A percentile compares a stretch with the other conserved stretches of the same genome.
phyloP scores from a whole-genome alignment of 1,284 basidiomycete genomes.

The Austropuccinia psidii region DNA sequence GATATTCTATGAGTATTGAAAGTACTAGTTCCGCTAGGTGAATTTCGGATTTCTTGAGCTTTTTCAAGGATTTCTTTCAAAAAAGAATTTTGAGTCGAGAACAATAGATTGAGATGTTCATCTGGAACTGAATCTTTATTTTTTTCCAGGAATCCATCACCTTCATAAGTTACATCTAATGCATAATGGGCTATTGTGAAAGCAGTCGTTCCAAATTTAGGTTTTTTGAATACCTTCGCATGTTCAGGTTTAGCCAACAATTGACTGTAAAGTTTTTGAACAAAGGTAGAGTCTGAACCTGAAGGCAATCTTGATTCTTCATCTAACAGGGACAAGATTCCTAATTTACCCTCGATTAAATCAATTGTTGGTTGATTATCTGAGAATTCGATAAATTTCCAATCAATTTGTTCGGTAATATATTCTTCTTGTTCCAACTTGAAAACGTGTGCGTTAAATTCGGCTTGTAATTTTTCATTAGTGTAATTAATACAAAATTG shows the following conservation, averaged over 20 bases:
- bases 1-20: conserved; percentile 62
- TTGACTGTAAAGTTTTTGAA: conserved; percentile 86
- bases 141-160: conserved; percentile 97
- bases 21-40: conserved; percentile 49
- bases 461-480: conserved; percentile 68
- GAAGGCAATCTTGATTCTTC: conserved; percentile 96
- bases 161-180: conserved; percentile 94
- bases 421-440: conserved; percentile 98
- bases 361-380: conserved; percentile 99
- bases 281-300: conserved; percentile 84
- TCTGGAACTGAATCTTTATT: conserved; percentile 98
- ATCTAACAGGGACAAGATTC: conserved; percentile 86
- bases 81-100: conserved; percentile 79
- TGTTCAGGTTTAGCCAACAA: conserved; percentile 75
- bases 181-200: conserved; percentile 99
- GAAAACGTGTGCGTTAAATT: conserved; percentile 47
- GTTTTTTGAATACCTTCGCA: conserved; percentile 91
- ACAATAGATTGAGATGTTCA: conserved; percentile 83
- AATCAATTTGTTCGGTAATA: conserved; percentile 94
- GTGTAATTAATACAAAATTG: conserved; percentile 99
- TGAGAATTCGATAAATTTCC: conserved; percentile 98
- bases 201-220: conserved; percentile 88
- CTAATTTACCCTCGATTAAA: conserved; percentile 94
- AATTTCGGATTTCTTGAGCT: conserved; percentile 57
- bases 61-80: conserved; percentile 88